Conservation (phyloP, 2,329 filamentous ascomycete genomes). For the Cytospora leucostoma region DNA sequence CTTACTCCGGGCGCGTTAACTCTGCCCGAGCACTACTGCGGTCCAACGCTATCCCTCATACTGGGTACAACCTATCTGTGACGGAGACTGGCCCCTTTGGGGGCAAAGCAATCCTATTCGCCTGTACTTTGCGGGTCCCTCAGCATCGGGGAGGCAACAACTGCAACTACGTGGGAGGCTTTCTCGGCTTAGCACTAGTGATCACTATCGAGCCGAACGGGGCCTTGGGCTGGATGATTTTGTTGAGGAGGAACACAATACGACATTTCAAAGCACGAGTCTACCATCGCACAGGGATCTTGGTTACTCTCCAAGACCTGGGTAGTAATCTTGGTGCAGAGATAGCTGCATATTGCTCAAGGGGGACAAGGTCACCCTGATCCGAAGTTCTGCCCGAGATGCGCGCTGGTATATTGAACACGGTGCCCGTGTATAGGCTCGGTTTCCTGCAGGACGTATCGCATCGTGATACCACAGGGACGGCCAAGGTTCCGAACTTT, state of each 20-base stretch:
- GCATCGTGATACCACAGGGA: background rate
- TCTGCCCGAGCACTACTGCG: background rate
- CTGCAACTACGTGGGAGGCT: background rate
- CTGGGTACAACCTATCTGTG: background rate
- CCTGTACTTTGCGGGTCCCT: background rate
- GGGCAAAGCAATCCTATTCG: background rate
- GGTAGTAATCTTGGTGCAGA: background rate
- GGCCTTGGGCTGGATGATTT: background rate
- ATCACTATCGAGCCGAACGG: background rate
- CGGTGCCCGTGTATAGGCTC: background rate
- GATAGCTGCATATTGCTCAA: background rate
- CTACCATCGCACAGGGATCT: background rate
- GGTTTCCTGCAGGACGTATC: background rate
- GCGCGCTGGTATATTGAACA: too few species aligned
- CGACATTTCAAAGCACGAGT: background rate
- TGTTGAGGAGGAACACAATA: background rate
- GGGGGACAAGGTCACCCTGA: background rate
- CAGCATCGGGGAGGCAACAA: background rate
- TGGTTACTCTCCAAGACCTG: background rate
- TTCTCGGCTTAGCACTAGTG: background rate
- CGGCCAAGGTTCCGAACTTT: too few species aligned
- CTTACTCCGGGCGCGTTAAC: background rate
- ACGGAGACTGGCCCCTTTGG: background rate
- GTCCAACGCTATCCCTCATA: conserved; percentile 6
- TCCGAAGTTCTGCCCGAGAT: background rate